Evolutionary conservation across 805 yeast genomes (phyloP).

Genomic region (Candida ovalis): DNA sequence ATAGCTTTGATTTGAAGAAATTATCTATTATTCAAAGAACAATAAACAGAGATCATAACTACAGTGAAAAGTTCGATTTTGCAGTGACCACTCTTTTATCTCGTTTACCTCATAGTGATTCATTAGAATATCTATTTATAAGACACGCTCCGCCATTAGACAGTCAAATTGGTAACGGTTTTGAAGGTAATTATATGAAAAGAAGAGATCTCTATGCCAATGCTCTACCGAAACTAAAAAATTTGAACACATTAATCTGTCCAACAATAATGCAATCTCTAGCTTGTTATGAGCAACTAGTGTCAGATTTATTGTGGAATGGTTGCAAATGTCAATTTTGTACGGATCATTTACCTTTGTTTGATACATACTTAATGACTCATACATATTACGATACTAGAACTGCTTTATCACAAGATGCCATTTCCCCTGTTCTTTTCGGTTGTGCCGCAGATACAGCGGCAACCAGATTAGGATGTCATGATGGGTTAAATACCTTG

Average conservation of each 20-base stretch:
- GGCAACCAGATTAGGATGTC: conserved; percentile 29
- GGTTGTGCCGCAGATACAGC: conserved; percentile 48
- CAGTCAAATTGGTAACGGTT: conserved; percentile 58
- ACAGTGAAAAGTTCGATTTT: conserved; percentile 55
- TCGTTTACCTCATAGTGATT: conserved; percentile 30
- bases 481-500: conserved; percentile 27
- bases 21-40: conserved; percentile 35
- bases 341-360: conserved; percentile 38
- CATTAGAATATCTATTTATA: conserved; percentile 43
- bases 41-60: conserved; percentile 37
- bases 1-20: conserved; percentile 31
- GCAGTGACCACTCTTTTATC: conserved; percentile 40
- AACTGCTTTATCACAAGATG: conserved; percentile 49
- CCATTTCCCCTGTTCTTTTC: conserved; percentile 55
- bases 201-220: conserved; percentile 49
- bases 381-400: conserved; percentile 55
- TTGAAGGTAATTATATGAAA: conserved; percentile 69
- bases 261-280: conserved; percentile 60
- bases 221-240: conserved; percentile 42
- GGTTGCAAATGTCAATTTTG: conserved; percentile 69
- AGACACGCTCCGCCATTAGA: conserved; percentile 56
- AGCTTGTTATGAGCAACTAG: conserved; percentile 66
- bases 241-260: conserved; percentile 43
- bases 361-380: conserved; percentile 59
- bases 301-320: conserved; percentile 72